Conservation (phyloP, 208 protist species). For the Porcisia hertigi region DNA sequence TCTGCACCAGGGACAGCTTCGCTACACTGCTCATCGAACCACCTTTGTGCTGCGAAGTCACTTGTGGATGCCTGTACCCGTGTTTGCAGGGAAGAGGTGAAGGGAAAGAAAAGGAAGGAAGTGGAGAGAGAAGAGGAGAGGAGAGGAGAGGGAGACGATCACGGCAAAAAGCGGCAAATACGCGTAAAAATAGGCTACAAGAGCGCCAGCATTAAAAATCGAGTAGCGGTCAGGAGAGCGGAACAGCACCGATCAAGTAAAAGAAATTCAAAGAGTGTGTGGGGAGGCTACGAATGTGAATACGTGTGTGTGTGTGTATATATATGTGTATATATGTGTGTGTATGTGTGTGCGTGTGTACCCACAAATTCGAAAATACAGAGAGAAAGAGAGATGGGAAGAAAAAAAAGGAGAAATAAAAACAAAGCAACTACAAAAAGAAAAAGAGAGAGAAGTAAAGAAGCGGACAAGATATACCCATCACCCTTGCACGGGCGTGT, state of each 20-base stretch:
- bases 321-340: too few species aligned
- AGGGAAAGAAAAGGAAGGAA: neutral
- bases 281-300: too few species aligned
- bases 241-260: neutral
- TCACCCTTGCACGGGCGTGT: too few species aligned
- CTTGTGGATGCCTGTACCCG: neutral
- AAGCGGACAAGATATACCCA: too few species aligned
- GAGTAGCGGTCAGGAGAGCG: neutral
- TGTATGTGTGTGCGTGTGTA: neutral
- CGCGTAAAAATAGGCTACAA: neutral
- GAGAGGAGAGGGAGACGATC: neutral
- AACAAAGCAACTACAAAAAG: neutral
- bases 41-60: neutral
- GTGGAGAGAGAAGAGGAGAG: neutral
- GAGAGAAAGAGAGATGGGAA: neutral
- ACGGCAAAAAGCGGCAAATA: neutral
- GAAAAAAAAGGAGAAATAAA: neutral
- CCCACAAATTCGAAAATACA: neutral
- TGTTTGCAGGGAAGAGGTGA: neutral
- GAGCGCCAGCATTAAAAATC: neutral
- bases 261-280: too few species aligned
- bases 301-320: too few species aligned
- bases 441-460: neutral
- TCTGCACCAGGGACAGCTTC: constrained; percentile 20
- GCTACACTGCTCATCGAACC: neutral